Conservation (phyloP, 768 basidiomycete species). For the Collybia sp. region DNA sequence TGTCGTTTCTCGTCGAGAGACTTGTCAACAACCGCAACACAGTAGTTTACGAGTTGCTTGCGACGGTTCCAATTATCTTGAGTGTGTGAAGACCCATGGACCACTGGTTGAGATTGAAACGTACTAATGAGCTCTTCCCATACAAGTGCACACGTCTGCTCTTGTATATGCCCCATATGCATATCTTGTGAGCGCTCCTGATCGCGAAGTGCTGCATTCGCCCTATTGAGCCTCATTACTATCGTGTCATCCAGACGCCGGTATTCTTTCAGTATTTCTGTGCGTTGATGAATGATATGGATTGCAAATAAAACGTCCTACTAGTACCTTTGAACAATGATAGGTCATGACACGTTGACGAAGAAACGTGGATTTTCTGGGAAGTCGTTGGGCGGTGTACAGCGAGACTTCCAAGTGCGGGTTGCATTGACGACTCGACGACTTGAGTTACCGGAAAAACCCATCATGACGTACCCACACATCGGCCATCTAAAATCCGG, state of each 20-base stretch:
- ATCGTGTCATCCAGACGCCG: constrained; percentile 77
- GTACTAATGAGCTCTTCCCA: constrained; percentile 79
- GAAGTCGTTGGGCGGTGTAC: constrained; percentile 61
- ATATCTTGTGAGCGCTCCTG: constrained; percentile 47
- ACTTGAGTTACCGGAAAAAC: constrained; percentile 12
- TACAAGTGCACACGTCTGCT: constrained; percentile 68
- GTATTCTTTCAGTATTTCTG: constrained; percentile 82
- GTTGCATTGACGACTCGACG: constrained; percentile 37
- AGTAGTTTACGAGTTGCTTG: constrained; percentile 72
- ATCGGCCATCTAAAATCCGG: background rate
- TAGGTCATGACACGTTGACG: constrained; percentile 69
- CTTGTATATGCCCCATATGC: constrained; percentile 49
- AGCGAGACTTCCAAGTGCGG: constrained; percentile 61
- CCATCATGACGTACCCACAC: background rate
- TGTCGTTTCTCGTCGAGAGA: constrained; percentile 53
- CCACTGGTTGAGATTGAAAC: constrained; percentile 22
- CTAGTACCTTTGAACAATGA: constrained; percentile 70
- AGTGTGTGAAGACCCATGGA: background rate
- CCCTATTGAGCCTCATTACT: constrained; percentile 76
- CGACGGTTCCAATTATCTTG: constrained; percentile 69
- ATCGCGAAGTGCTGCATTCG: constrained; percentile 72
- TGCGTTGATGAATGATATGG: background rate
- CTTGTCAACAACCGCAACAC: constrained; percentile 64
- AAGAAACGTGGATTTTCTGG: constrained; percentile 68
- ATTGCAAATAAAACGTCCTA: constrained; percentile 2